Base-by-base conservation (phyloP, 148 eudicot genomes). In the Dysphania ambrosioides region DNA sequence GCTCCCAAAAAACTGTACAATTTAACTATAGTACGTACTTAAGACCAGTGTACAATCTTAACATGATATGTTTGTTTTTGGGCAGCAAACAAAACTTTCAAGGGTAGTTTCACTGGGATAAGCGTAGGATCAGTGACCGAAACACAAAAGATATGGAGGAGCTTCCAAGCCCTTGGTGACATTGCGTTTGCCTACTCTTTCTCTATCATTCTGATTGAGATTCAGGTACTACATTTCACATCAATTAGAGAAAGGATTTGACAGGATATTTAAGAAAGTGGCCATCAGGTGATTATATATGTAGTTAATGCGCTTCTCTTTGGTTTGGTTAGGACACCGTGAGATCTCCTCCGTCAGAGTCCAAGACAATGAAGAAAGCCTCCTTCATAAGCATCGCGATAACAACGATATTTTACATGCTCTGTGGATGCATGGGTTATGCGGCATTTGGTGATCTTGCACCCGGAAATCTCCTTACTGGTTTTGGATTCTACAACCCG, bases 151-250 rank as follows among this genome's bases (percentile, higher is more conserved):
- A 80, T 86, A 72, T 86, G 89, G 89, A 80, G 85, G 66, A 84
- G 82, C 70, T 86, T 86, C 75, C 89, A 86, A 78, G 89, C 89
- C 24, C 84, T 86, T 1, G 89, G 89, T 38, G 83, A 84, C 77
- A 86, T 86, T 27, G 87, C 89, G 57, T 86, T 86, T 51, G 89
- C 89, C 6, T 86, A 86, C 73, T 84, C 89, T 8, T 86, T 73
- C 73, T 84, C 89, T 0, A 80, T 84, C 66, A 86, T 86, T 78
- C 87, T 86, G 18, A 84, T 86, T 30, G 87, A 86, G 75, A 86
- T 86, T n/a, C 89, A 79, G 77, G 81, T 82, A 77, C 13, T 4
- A 6, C 35, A 6, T 64, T 26, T 32, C 38, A 26, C 5, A 16
- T 18, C 15, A 2, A n/a, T n/a, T n/a, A n/a, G n/a, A n/a, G 53